Evolutionary conservation across 1,284 basidiomycete species (phyloP), one percentile per base, ranked within the genome.

Genomic region (Cryptococcus hybrid): DNA sequence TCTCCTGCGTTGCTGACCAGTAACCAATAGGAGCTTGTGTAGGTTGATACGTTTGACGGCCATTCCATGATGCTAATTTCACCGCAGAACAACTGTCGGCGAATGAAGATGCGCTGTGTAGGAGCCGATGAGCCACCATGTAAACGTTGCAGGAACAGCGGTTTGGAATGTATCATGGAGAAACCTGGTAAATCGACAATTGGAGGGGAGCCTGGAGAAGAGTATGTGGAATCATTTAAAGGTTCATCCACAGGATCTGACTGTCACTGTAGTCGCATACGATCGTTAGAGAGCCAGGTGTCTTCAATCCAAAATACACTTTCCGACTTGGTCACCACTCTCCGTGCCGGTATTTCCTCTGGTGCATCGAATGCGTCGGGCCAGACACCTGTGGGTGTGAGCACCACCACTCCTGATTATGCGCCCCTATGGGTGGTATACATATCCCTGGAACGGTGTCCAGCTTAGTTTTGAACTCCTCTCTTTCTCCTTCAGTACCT

Each of bases 121-220:
- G 76, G 90, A 0, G 91, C 91, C 18, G 92, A 93, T 74, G 91
- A 91, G 66, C 92, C 92, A n/a, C 92, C 92, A 15, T 95, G 92
- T 77, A 87, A 89, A 69, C 84, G 92, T 42, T 95, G 92, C 76
- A 83, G 88, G 48, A 88, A 91, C 68, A 87, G 88, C 38, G 88
- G 88, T 1, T 81, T 93, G 11, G 89, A 92, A 51, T 94, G 92
- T 79, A 82, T 93, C 38, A 92, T 94, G 74, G 91, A 94, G 76
- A 93, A 93, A 68, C 91, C 91, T 42, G 90, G 89, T 1, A 87
- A 88, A 52, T 86, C 58, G 2, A 39, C 51, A 4, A 88, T 87
- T n/a, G 88, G 88, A 2, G 79, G 92, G 48, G 91, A 92, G 15
- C 70, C 82, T 51, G 35, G 37, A 3, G 54, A 61, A 56, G 61